A percentile compares a stretch with the other conserved stretches of the same genome.
Conservation (phyloP, 2,329 filamentous ascomycete species). For the Aureobasidium uvarum region DNA sequence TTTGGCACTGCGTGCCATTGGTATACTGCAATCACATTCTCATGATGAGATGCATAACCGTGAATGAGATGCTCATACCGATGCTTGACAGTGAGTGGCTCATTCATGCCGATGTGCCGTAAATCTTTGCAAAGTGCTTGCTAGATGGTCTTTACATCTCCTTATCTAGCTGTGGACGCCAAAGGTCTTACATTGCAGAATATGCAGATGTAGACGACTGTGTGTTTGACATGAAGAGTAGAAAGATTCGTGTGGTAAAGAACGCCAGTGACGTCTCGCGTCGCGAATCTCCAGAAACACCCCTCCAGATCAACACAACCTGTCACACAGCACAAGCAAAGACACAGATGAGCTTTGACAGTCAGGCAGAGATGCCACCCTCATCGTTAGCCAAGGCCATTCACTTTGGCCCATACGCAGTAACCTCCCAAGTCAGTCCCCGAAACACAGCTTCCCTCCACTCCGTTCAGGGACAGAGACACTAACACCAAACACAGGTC, state of each 20-base stretch:
- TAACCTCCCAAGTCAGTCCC: conserved; percentile 65
- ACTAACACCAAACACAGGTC: conserved; percentile 57
- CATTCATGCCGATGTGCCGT: too few relatives aligned
- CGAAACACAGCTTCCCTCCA: conserved; percentile 28
- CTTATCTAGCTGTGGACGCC: too few relatives aligned
- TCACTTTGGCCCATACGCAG: conserved; percentile 72
- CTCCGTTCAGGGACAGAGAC: background rate
- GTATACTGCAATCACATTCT: background rate
- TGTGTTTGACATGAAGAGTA: background rate
- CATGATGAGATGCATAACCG: background rate
- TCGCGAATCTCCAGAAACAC: background rate
- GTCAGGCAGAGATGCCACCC: conserved; percentile 27
- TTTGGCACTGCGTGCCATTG: background rate
- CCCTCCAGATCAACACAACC: background rate
- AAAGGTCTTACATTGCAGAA: too few relatives aligned
- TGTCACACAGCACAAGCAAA: background rate
- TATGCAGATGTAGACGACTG: background rate
- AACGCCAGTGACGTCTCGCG: background rate
- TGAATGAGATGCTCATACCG: too few relatives aligned
- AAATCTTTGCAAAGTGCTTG: too few relatives aligned
- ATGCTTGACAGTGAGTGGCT: too few relatives aligned
- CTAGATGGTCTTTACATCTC: too few relatives aligned
- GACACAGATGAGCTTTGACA: background rate
- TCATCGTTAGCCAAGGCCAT: conserved; percentile 44
- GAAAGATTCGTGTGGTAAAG: background rate